phyloP scores from a whole-genome alignment of 2,329 filamentous ascomycete species.

The Botryotinia narcissicola region DNA sequence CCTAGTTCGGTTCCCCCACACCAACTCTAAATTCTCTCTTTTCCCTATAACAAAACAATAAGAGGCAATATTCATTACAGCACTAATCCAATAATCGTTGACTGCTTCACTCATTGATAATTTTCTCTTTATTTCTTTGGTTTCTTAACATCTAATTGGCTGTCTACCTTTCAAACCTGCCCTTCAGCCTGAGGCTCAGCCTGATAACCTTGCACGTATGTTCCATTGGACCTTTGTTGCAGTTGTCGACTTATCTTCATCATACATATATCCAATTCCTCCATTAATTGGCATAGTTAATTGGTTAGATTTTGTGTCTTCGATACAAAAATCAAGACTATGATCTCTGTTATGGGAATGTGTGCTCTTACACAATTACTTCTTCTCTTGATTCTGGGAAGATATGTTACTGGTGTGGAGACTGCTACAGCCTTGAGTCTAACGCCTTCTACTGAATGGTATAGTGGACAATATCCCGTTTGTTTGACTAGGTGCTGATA shows the following conservation, averaged over 20 bases:
- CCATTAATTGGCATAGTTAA: not conserved
- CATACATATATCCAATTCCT: not conserved
- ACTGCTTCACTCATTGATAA: not conserved
- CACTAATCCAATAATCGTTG: not conserved
- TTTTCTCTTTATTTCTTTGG: too few relatives aligned
- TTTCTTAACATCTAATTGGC: not conserved
- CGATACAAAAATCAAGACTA: not conserved
- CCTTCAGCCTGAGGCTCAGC: not conserved
- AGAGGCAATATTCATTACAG: not conserved
- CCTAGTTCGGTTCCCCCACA: not conserved
- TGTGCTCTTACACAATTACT: not conserved
- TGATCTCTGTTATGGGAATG: not conserved
- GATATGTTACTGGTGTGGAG: not conserved
- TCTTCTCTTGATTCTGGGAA: not conserved
- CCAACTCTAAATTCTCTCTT: not conserved
- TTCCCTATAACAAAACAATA: not conserved
- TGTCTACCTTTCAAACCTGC: not conserved
- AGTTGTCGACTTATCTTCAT: not conserved
- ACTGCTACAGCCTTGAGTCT: slow-evolving; percentile 30
- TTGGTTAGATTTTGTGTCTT: not conserved
- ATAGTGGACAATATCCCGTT: not conserved
- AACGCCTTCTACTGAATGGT: slow-evolving; percentile 35
- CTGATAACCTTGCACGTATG: not conserved
- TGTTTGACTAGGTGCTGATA: not conserved
- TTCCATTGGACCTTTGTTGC: not conserved